Evolutionary conservation across 768 basidiomycete species (phyloP), one percentile per base, ranked within the genome.

Genomic region (Boletus rubroflammeus): DNA sequence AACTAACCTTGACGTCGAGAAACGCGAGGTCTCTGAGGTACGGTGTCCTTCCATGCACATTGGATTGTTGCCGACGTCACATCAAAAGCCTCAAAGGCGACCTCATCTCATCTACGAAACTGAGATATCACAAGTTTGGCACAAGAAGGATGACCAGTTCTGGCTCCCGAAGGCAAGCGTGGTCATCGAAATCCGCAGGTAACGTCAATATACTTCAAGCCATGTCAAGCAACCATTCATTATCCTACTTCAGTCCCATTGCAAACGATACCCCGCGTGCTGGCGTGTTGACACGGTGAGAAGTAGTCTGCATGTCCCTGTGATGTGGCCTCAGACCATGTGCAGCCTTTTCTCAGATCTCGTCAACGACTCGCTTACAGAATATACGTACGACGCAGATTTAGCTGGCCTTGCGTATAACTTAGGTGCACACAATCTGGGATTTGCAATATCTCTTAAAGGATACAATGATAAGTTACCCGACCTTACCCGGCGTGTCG

Each of bases 91-190:
- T 26, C 71, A 79, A 54, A 82, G 80, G 55, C 80, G 89, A 13
- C 95, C 96, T 4, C 75, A 80, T 55, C 79, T 94, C 55, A 81
- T 98, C 51, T 75, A 82, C 31, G 81, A 94, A 69, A 89, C 84
- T 0, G 73, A 81, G 0, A 62, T 86, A 26, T 88, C 86, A 5
- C 79, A 85, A 13, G 73, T 98, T 3, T 99, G 96, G 95, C 83
- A 94, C 73, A 99, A 99, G 77, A 94, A 94, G 67, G 97, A 99
- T 67, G 96, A 99, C 69, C 81, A 78, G 56, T 99, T 97, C 76
- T 96, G 93, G 89, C 83, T 96, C 10, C 97, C 97, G 0, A 92
- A 90, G 65, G 93, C 93, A 2, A 80, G 83, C 57, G 79, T 88
- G 21, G 73, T 86, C 52, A 78, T 98, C 50, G 83, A 90, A 60